phyloP scores from a whole-genome alignment of 352 stramenopile genomes.

The Globisporangium abappressorium region DNA sequence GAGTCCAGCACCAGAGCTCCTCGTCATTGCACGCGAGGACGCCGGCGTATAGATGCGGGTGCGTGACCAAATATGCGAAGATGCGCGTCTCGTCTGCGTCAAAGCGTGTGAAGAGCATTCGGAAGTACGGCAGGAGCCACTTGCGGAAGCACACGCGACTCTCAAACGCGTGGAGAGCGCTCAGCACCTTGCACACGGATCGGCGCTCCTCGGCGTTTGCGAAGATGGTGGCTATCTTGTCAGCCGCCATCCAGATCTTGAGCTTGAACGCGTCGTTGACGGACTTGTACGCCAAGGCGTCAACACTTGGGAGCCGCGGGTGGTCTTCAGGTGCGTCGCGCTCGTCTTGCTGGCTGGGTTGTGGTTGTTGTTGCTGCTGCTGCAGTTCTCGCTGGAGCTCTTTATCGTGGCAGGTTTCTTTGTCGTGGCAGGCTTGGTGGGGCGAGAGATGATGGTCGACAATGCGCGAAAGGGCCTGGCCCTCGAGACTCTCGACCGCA shows the following conservation, averaged over 20 bases:
- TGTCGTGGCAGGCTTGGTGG: not conserved
- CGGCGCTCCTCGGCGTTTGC: not conserved
- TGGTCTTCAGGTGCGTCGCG: not conserved
- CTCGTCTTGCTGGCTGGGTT: not conserved
- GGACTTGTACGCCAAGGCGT: not conserved
- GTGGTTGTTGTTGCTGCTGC: not conserved
- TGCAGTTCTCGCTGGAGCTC: not conserved
- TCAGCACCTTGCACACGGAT: not conserved
- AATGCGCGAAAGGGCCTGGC: not conserved
- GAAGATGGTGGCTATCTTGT: not conserved
- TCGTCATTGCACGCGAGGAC: not conserved
- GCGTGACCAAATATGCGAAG: not conserved
- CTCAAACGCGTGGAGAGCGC: not conserved
- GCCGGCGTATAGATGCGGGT: not conserved
- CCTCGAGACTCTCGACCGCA: not conserved
- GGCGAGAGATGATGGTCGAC: not conserved
- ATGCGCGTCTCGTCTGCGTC: not conserved
- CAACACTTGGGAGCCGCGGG: not conserved
- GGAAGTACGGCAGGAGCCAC: constrained; percentile 1
- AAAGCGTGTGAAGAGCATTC: not conserved
- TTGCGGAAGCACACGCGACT: not conserved
- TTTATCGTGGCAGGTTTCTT: not conserved
- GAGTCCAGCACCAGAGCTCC: not conserved
- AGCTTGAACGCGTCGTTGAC: not conserved
- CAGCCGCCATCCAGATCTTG: not conserved